Conservation (phyloP, 495 filamentous ascomycete species). For the Letharia lupina region DNA sequence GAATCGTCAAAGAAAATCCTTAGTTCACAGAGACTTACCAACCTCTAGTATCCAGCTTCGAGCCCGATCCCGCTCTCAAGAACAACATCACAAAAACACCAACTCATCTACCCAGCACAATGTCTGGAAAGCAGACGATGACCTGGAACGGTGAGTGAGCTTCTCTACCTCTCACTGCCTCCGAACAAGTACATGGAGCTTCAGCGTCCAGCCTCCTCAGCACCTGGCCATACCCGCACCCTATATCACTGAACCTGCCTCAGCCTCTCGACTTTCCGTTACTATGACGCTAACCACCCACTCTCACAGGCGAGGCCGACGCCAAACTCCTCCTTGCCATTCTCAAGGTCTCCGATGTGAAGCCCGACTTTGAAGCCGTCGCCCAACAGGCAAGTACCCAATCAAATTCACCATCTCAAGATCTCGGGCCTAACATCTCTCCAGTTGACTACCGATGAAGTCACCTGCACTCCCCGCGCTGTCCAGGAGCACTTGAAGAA, state of each 20-base stretch:
- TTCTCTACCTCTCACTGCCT: neutral
- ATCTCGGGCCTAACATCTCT: neutral
- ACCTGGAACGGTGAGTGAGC: conserved; percentile 15
- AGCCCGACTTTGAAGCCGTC: conserved; percentile 16
- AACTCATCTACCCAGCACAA: neutral
- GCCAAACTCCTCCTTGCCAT: conserved; percentile 15
- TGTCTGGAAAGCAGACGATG: conserved; percentile 12
- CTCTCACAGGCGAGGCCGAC: conserved; percentile 10
- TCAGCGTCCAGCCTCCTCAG: neutral
- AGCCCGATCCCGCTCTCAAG: neutral
- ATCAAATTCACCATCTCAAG: neutral
- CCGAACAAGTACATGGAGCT: neutral
- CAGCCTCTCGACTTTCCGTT: neutral
- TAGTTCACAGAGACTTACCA: neutral
- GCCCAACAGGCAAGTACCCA: conserved; percentile 3
- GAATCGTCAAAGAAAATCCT: neutral
- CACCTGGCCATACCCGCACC: neutral
- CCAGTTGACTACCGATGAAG: neutral
- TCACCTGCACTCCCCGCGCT: conserved; percentile 29
- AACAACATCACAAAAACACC: neutral
- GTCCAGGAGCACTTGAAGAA: conserved; percentile 29
- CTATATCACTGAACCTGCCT: neutral
- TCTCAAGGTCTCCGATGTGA: conserved; percentile 3
- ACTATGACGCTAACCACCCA: neutral
- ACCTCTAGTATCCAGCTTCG: neutral